Evolutionary conservation across 73 alveolate genomes (phyloP), one percentile per base, ranked within the genome.

Genomic region (Durusdinium trenchii): DNA sequence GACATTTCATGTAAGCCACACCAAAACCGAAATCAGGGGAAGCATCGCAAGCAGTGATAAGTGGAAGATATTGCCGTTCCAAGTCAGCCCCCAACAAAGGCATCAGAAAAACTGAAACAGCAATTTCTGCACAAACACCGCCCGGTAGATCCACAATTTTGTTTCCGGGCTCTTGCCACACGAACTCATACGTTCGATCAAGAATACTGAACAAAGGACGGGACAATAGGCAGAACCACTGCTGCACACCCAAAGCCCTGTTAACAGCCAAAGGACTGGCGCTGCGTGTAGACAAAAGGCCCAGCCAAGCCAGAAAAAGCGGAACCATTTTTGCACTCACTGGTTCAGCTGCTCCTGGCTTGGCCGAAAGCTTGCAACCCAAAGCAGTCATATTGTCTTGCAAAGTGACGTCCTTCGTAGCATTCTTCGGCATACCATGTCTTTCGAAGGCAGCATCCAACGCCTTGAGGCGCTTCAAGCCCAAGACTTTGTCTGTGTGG

Each of bases 21-120:
- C 94, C 94, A 83, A 83, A 83, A 35, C 94, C 94, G 51, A 35
- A 83, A 28, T 16, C 94, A n/a, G 94, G 94, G 20, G 76, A 57
- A 18, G 94, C 94, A 28, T 85, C 94, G 30, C 81, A 38, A 0
- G 94, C 94, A 1, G 94, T 85, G 46, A 54, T 38, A 26, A 28
- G 26, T 6, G 94, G 94, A 52, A 85, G 16, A 64, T 36, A 85
- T 1, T n/a, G 18, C 30, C 81, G 94, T 2, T 43, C 20, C 42
- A 85, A 43, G 43, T 85, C 81, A 4, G 94, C 94, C 20, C 94
- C 94, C 14, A 85, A 79, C 28, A 52, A 79, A 9, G 94, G 94
- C 94, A 85, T 85, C 54, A 85, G 32, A 45, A 85, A 85, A 26
- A 79, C 40, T 18, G 81, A 78, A 45, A 85, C 78, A 2, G 61